A percentile compares a stretch with the other conserved stretches of the same genome.
Evolutionary conservation across 1,284 basidiomycete genomes (phyloP).

Genomic region (Irpex sp.): DNA sequence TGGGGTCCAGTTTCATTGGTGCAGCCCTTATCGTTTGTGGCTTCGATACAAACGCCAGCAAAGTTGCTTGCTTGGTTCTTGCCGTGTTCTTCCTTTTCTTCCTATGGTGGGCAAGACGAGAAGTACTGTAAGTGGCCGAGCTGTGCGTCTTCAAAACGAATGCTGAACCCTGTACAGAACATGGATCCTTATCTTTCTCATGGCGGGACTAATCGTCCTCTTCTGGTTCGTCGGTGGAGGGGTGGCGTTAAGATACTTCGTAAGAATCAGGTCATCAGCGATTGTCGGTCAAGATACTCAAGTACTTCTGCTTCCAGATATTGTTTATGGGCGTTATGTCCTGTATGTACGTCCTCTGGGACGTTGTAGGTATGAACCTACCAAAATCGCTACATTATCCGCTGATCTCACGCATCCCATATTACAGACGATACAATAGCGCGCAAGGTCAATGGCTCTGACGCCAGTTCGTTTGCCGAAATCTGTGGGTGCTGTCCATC

Average conservation of each 20-base stretch:
- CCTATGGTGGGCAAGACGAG: constrained; percentile 85
- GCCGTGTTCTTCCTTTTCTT: constrained; percentile 90
- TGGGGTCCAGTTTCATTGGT: constrained; percentile 90
- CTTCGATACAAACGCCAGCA: constrained; percentile 92
- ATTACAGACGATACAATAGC: constrained; percentile 80
- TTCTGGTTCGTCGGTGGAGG: constrained; percentile 85
- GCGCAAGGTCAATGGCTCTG: constrained; percentile 89
- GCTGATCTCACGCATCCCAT: constrained; percentile 11
- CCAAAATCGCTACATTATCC: not conserved
- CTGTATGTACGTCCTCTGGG: constrained; percentile 85
- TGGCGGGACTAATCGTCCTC: constrained; percentile 70
- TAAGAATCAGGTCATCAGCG: constrained; percentile 29
- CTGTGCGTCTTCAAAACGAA: not conserved
- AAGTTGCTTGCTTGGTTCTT: constrained; percentile 82
- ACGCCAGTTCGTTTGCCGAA: constrained; percentile 87
- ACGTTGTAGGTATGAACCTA: constrained; percentile 65
- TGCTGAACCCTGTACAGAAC: constrained; percentile 39
- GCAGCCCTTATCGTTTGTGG: constrained; percentile 88
- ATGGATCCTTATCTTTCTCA: constrained; percentile 72
- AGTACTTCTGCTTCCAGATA: constrained; percentile 43
- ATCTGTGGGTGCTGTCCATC: constrained; percentile 82
- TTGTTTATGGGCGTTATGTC: constrained; percentile 97
- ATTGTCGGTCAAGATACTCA: not conserved
- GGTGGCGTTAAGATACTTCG: constrained; percentile 70
- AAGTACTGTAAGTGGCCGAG: constrained; percentile 62